Evolutionary conservation across 2,329 filamentous ascomycete species (phyloP).

Genomic region (Dactylellina haptotyla): DNA sequence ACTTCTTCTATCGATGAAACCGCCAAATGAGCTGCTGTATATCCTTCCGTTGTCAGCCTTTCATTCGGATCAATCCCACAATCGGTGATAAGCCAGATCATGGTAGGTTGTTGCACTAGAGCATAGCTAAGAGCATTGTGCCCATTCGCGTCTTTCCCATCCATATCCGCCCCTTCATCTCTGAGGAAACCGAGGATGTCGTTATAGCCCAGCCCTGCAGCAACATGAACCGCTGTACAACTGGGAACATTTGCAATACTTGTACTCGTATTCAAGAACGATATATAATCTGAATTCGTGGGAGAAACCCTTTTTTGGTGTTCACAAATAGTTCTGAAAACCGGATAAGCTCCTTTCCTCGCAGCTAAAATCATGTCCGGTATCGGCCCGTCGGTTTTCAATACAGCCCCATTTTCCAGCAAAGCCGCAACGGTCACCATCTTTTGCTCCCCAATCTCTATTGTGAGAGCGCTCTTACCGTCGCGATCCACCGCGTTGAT

Average conservation of each 20-base stretch:
- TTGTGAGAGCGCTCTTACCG: constrained; percentile 4
- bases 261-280: background rate
- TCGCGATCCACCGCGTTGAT: constrained; percentile 9
- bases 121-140: constrained; percentile 22
- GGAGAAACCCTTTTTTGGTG: background rate
- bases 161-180: constrained; percentile 12
- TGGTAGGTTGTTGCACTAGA: background rate
- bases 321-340: constrained; percentile 9
- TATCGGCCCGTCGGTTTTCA: background rate
- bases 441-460: constrained; percentile 12
- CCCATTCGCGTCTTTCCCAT: background rate
- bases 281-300: background rate
- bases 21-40: constrained; percentile 14
- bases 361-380: constrained; percentile 3
- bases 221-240: constrained; percentile 10
- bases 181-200: constrained; percentile 12
- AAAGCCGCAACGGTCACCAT: background rate
- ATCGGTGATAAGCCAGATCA: background rate
- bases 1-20: background rate
- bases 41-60: background rate
- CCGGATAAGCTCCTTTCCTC: background rate
- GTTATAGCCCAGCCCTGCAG: background rate
- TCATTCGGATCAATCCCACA: constrained; percentile 20
- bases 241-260: background rate
- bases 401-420: background rate